Evolutionary conservation across 768 basidiomycete genomes (phyloP), one percentile per base, ranked within the genome.

Genomic region (Hericium rajendrae): DNA sequence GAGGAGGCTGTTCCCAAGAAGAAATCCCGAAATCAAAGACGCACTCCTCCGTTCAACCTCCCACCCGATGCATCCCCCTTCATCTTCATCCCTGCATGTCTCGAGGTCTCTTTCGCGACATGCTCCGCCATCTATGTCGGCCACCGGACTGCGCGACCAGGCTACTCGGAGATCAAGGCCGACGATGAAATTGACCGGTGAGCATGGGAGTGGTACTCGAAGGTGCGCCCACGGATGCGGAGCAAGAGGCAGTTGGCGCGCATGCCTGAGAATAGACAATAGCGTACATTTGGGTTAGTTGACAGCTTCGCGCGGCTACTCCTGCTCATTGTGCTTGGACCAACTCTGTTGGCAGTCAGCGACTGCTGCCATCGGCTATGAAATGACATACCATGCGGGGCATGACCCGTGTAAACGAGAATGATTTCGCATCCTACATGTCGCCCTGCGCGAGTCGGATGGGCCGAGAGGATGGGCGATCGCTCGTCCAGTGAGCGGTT

Each of bases 121-220:
- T 97, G 95, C 70, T 91, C 94, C 2, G 86, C 86, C 13, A 76
- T 97, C 53, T 98, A 95, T 68, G 82, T 98, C 37, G 88, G 97
- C 40, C 93, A 98, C 66, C 97, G 95, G 8, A 97, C 94, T 0
- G 97, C 95, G 0, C 83, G 93, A n/a, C 91, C 94, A 0, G 90
- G 90, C 6, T 94, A 95, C 72, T 91, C 88, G 15, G 97, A 99
- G 71, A 88, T 99, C 92, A 92, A 94, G 61, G 94, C 97, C 0
- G 94, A 97, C 65, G 97, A 97, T 16, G 90, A 94, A 62, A 77
- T 97, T 12, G 80, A 97, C 59, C 85, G 91, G 57, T 80, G 91
- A 57, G 87, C 91, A 3, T 99, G 97, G 97, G 95, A 95, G 72
- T 97, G 91, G 91, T 97, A 93, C 66, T 78, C 84, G 59, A 77